phyloP scores from a whole-genome alignment of 768 basidiomycete species.

The Lactarius evosmus region DNA sequence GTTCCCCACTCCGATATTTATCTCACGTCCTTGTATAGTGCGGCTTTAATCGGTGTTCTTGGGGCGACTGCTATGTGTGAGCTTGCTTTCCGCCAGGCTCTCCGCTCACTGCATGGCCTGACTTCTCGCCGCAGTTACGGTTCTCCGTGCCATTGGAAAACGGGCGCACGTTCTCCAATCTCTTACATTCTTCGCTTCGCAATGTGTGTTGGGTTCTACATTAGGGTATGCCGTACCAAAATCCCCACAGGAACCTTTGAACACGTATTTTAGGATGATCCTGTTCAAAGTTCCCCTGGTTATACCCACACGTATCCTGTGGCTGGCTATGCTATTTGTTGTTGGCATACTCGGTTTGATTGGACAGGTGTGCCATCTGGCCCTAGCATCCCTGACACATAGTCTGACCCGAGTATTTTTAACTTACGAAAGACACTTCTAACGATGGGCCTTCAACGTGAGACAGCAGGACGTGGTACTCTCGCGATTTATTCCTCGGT shows the following conservation, averaged over 20 bases:
- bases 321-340: slow-evolving; percentile 43
- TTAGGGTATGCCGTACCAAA: slow-evolving; percentile 30
- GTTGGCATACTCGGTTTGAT: slow-evolving; percentile 53
- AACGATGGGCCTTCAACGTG: slow-evolving; percentile 60
- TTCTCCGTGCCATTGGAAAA: slow-evolving; percentile 67
- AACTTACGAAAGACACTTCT: slow-evolving; percentile 45
- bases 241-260: not conserved
- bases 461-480: slow-evolving; percentile 60
- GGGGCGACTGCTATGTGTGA: slow-evolving; percentile 67
- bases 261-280: slow-evolving; percentile 40
- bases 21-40: slow-evolving; percentile 36
- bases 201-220: slow-evolving; percentile 45
- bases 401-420: not conserved
- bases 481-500: slow-evolving; percentile 60
- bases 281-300: slow-evolving; percentile 41
- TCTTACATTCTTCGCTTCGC: slow-evolving; percentile 61
- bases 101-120: not conserved
- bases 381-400: too few species aligned
- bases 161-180: slow-evolving; percentile 73
- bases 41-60: slow-evolving; percentile 60
- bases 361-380: slow-evolving; percentile 36
- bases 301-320: slow-evolving; percentile 44
- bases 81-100: slow-evolving; percentile 30
- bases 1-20: not conserved
- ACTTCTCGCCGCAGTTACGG: slow-evolving; percentile 38